Percentiles rank a stretch among this genome's conserved stretches.
These are phyloP conservation scores for Scytalidium lignicola DNA, from an alignment of 2,329 filamentous ascomycete species.

Conservation along the genomic window DNA sequence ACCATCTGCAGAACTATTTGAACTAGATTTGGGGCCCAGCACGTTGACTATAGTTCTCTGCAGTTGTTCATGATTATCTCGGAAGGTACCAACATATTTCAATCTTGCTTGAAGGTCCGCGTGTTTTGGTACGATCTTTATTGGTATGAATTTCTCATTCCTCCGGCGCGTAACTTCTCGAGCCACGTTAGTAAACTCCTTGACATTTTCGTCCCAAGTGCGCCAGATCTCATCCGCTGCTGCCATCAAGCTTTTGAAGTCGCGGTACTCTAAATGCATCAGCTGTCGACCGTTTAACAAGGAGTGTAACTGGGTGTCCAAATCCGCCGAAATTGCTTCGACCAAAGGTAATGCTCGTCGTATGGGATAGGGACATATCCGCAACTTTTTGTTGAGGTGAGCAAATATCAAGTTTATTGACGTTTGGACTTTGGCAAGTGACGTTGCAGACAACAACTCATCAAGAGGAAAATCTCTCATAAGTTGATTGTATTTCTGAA, in stretches of 20 bases:
- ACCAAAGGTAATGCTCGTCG: slow-evolving; percentile 88
- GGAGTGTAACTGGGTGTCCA: slow-evolving; percentile 80
- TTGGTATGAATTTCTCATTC: slow-evolving; percentile 97
- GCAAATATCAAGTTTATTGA: slow-evolving; percentile 84
- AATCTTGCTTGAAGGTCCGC: slow-evolving; percentile 84
- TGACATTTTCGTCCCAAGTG: slow-evolving; percentile 92
- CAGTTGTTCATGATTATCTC: slow-evolving; percentile 95
- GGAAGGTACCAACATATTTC: slow-evolving; percentile 90
- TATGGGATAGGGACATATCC: slow-evolving; percentile 93
- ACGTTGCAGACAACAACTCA: slow-evolving; percentile 87
- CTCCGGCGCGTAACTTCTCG: slow-evolving; percentile 89
- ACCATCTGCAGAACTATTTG: slow-evolving; percentile 47
- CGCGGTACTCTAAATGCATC: slow-evolving; percentile 86
- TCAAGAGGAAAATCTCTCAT: slow-evolving; percentile 98
- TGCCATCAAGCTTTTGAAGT: slow-evolving; percentile 82
- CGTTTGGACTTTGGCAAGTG: slow-evolving; percentile 81
- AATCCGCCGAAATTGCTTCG: slow-evolving; percentile 89
- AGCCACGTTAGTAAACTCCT: slow-evolving; percentile 96
- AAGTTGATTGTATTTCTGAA: slow-evolving; percentile 97
- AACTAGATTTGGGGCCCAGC: slow-evolving; percentile 68
- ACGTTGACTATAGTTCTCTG: slow-evolving; percentile 96
- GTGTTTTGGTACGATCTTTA: slow-evolving; percentile 89
- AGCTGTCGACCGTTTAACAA: slow-evolving; percentile 81
- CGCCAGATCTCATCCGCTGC: slow-evolving; percentile 81
- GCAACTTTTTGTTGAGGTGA: slow-evolving; percentile 96